Evolutionary conservation across 2,329 filamentous ascomycete species (phyloP).

Genomic region (Neopestalotiopsis sp.): DNA sequence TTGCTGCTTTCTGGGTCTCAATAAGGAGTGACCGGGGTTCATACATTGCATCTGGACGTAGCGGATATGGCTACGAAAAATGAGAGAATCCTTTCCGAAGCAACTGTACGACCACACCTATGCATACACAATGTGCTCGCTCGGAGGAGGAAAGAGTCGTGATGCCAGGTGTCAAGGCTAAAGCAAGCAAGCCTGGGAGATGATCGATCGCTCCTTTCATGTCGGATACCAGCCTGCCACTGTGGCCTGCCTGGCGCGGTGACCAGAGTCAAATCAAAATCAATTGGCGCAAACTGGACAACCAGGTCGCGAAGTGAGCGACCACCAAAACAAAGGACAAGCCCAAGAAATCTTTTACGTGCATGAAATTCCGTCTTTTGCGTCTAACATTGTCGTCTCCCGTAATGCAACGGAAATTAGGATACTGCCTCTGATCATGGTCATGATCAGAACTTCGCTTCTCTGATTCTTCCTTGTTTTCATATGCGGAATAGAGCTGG

Average conservation of each 20-base stretch:
- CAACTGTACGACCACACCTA: slow-evolving; percentile 15
- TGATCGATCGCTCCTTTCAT: too few species aligned
- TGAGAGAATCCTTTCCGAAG: slow-evolving; percentile 33
- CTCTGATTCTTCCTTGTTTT: too few species aligned
- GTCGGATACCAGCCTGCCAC: neutral
- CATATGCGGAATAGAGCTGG: too few species aligned
- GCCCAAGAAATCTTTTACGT: neutral
- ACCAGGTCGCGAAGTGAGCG: neutral
- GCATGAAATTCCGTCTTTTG: neutral
- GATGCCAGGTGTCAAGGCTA: neutral
- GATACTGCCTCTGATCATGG: too few species aligned
- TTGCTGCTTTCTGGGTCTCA: slow-evolving; percentile 65
- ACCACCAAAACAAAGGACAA: neutral
- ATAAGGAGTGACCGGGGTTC: slow-evolving; percentile 65
- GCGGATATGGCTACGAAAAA: slow-evolving; percentile 44
- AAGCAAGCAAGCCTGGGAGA: neutral
- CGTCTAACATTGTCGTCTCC: neutral
- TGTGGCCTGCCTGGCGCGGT: neutral
- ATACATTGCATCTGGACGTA: slow-evolving; percentile 65
- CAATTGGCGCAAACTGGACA: neutral
- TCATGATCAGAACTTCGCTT: too few species aligned
- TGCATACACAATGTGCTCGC: neutral
- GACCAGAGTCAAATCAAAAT: neutral
- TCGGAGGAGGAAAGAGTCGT: neutral
- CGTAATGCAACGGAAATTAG: too few species aligned